Base-by-base conservation (phyloP, 192 early-diverging fungal species). In the Hyaloraphidium curvatum region DNA sequence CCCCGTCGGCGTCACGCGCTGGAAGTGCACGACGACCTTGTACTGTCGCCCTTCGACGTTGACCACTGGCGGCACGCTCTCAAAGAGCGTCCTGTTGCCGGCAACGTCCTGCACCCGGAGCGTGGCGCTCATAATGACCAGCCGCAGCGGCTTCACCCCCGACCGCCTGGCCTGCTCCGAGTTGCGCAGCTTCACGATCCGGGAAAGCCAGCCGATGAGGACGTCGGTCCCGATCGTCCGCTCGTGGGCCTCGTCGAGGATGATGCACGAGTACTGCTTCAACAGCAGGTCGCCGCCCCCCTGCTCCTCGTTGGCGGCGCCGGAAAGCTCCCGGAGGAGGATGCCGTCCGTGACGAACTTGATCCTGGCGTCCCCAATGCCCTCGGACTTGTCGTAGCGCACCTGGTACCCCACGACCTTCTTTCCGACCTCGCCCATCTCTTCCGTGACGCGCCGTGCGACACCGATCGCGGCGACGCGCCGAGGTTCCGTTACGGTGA, bases 261-360 rank as follows among this genome's bases (percentile, higher is more conserved):
- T 93, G 26, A 99, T 83, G 25, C 77, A 84, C 1, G 91, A 93
- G 61, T 99, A 99, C 60, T 86, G 78, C 28, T 77, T 74, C n/a
- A 99, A 63, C 21, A 97, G 67, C 37, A 97, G 66, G 59, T 96
- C 95, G 28, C 63, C 65, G 19, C 39, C 54, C 16, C 39, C 30
- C 17, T 21, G 23, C 19, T 60, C 40, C 1, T 37, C 31, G n/a
- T 43, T 52, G 2, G 50, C 58, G 11, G 62, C 65, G 9, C 35
- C 40, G 30, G 62, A 67, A 35, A 99, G 71, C 64, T 99, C 96
- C 30, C 93, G 80, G 39, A 99, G 73, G 52, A 99, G 66, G 56
- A 99, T 90, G 71, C 96, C 96, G 66, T 99, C 96, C 3, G 96
- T 99, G 91, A 97, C 95, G 55, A 97, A 99, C 69, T 97, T 96